Conservation (phyloP, 805 yeast genomes). For the Wickerhamomyces strasburgensis region DNA sequence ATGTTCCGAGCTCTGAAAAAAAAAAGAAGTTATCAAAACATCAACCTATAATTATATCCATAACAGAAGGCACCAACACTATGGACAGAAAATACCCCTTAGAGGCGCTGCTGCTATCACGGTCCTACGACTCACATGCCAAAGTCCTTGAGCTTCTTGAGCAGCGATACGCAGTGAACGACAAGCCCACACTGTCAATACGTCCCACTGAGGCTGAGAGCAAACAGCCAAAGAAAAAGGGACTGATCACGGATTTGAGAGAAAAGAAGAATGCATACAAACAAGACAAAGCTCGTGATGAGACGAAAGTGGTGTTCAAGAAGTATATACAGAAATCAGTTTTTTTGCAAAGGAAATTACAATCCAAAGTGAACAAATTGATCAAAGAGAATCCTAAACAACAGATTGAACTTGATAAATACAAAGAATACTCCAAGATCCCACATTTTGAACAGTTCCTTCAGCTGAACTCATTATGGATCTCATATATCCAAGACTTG, state of each 20-base stretch:
- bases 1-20: background rate
- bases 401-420: slow-evolving; percentile 13
- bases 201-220: slow-evolving; percentile 31
- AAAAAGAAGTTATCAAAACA: slow-evolving; percentile 2
- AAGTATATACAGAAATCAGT: slow-evolving; percentile 23
- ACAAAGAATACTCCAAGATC: slow-evolving; percentile 21
- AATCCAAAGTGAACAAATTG: slow-evolving; percentile 20
- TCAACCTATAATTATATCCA: background rate
- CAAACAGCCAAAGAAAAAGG: slow-evolving; percentile 20
- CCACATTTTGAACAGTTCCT: slow-evolving; percentile 46
- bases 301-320: slow-evolving; percentile 22
- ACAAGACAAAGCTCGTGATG: slow-evolving; percentile 23
- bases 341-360: slow-evolving; percentile 21
- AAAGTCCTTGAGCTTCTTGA: slow-evolving; percentile 29
- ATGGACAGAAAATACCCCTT: slow-evolving; percentile 24
- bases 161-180: slow-evolving; percentile 28
- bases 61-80: background rate
- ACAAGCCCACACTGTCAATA: slow-evolving; percentile 27
- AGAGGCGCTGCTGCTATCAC: slow-evolving; percentile 17
- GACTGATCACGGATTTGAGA: slow-evolving; percentile 12
- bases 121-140: slow-evolving; percentile 14
- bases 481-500: slow-evolving; percentile 56
- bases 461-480: slow-evolving; percentile 66
- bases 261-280: slow-evolving; percentile 20
- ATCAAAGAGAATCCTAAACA: slow-evolving; percentile 1